These are phyloP conservation scores for Plasmodium relictum DNA, from an alignment of 169 alveolate species.

Conservation along the genomic window DNA sequence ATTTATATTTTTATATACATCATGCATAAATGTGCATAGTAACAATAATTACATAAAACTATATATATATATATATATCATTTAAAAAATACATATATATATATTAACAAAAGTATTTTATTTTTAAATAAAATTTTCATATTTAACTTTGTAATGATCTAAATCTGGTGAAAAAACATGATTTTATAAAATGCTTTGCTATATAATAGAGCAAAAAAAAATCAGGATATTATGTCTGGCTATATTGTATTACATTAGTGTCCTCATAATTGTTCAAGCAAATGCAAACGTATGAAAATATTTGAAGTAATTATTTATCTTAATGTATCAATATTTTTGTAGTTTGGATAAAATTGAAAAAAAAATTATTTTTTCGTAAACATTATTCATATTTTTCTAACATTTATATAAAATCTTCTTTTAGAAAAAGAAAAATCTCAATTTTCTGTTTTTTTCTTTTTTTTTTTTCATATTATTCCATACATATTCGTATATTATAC, in stretches of 20 bases:
- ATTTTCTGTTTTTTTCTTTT: not conserved
- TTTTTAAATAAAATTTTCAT: not conserved
- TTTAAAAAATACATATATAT: not conserved
- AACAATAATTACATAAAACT: conserved; percentile 8
- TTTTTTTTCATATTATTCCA: not conserved
- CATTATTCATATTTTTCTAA: not conserved
- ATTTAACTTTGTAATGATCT: conserved; percentile 5
- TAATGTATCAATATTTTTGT: not conserved
- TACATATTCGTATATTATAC: too few species aligned
- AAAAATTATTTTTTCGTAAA: not conserved
- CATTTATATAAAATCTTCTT: conserved; percentile 7
- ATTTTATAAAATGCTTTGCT: conserved; percentile 13
- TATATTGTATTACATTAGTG: conserved; percentile 42
- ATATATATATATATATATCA: conserved; percentile 5
- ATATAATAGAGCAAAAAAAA: conserved; percentile 39
- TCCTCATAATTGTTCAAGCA: conserved; percentile 42
- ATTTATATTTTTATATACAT: not conserved
- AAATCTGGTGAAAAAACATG: conserved; percentile 26
- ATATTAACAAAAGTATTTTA: not conserved
- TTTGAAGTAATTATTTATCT: conserved; percentile 43
- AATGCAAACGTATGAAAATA: conserved; percentile 67
- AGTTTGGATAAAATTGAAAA: not conserved
- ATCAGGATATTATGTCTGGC: conserved; percentile 53
- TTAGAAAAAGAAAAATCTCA: not conserved
- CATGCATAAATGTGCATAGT: conserved; percentile 68